Conservation (phyloP, 2,329 filamentous ascomycete genomes). For the Ophiocordyceps robertsii region DNA sequence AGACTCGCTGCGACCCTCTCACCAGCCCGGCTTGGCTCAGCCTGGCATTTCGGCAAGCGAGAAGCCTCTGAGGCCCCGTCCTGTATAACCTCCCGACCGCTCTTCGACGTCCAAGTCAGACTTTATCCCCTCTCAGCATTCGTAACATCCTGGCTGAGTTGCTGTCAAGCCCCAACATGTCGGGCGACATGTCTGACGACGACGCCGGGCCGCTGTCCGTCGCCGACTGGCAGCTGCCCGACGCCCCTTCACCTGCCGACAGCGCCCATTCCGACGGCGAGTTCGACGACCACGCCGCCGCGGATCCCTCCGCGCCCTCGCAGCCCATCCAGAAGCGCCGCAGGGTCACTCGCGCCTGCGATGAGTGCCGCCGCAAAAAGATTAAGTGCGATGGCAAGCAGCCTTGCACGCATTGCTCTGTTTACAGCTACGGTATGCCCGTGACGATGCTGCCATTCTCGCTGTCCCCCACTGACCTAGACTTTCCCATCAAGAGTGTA, state of each 20-base stretch:
- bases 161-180: slow-evolving; percentile 8
- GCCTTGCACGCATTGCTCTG: slow-evolving; percentile 88
- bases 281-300: slow-evolving; percentile 19
- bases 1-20: background rate
- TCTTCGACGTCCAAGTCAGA: background rate
- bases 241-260: slow-evolving; percentile 25
- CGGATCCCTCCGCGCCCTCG: slow-evolving; percentile 21
- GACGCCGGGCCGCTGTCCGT: slow-evolving; percentile 22
- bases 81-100: slow-evolving; percentile 5
- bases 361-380: slow-evolving; percentile 73
- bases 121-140: background rate
- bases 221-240: slow-evolving; percentile 21
- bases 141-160: background rate
- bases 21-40: background rate
- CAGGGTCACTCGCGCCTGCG: slow-evolving; percentile 68
- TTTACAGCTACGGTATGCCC: slow-evolving; percentile 86
- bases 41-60: background rate
- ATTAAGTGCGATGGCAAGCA: slow-evolving; percentile 82
- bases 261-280: slow-evolving; percentile 30
- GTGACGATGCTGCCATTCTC: background rate
- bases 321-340: slow-evolving; percentile 61
- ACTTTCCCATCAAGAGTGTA: slow-evolving; percentile 56
- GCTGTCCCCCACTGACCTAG: background rate
- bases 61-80: background rate
- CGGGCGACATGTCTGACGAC: slow-evolving; percentile 29